These are phyloP conservation scores for Myxozyma lipomycoides DNA, from an alignment of 805 yeast genomes.

Conservation along the genomic window DNA sequence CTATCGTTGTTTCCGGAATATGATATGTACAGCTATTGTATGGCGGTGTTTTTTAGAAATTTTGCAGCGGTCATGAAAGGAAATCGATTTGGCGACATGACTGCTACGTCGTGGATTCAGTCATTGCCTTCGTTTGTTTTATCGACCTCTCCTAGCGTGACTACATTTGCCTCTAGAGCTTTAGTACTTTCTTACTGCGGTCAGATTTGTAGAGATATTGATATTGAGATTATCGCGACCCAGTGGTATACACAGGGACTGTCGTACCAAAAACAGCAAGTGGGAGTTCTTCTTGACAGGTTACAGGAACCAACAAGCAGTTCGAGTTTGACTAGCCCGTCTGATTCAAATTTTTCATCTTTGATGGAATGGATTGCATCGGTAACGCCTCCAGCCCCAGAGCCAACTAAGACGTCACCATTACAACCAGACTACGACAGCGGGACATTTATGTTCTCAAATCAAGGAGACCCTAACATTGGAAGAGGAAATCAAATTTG, in stretches of 20 bases:
- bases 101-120: slow-evolving; percentile 4
- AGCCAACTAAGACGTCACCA: background rate
- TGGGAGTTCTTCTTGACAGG: background rate
- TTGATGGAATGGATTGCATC: background rate
- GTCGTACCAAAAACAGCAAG: slow-evolving; percentile 7
- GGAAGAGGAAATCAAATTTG: slow-evolving; percentile 17
- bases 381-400: background rate
- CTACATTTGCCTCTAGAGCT: slow-evolving; percentile 14
- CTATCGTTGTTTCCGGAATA: slow-evolving; percentile 16
- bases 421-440: background rate
- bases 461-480: background rate
- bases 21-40: slow-evolving; percentile 13
- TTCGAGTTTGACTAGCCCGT: background rate
- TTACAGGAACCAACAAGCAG: background rate
- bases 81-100: background rate
- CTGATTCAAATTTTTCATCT: background rate
- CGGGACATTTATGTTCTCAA: background rate
- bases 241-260: slow-evolving; percentile 14
- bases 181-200: slow-evolving; percentile 12
- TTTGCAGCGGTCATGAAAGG: background rate
- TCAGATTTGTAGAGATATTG: background rate
- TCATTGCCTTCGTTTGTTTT: slow-evolving; percentile 11
- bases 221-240: slow-evolving; percentile 10
- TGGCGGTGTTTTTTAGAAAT: slow-evolving; percentile 2
- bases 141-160: slow-evolving; percentile 5